Conservation (phyloP, 2,329 filamentous ascomycete species). For the Apiospora hydei region DNA sequence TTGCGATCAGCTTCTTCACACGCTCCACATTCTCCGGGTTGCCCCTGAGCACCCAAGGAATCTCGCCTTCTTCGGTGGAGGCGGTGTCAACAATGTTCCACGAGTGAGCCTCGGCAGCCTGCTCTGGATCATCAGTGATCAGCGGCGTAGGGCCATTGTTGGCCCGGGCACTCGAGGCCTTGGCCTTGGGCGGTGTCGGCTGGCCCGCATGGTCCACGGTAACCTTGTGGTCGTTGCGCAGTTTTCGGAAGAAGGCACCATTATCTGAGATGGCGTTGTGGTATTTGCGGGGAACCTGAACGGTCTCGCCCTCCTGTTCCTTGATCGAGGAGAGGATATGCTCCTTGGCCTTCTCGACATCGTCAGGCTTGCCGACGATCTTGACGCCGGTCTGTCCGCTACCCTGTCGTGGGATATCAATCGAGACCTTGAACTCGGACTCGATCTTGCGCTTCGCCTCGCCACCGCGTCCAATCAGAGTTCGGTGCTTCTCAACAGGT, state of each 20-base stretch:
- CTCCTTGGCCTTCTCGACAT: slow-evolving; percentile 85
- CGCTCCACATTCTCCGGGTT: slow-evolving; percentile 79
- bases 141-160: slow-evolving; percentile 77
- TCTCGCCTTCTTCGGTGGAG: slow-evolving; percentile 71
- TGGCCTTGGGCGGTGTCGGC: slow-evolving; percentile 73
- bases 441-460: slow-evolving; percentile 87
- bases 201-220: slow-evolving; percentile 91
- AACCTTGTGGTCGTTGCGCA: slow-evolving; percentile 85
- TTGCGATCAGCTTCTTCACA: slow-evolving; percentile 77
- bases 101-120: slow-evolving; percentile 72
- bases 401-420: slow-evolving; percentile 92
- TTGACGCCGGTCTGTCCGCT: slow-evolving; percentile 85
- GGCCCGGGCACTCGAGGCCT: slow-evolving; percentile 58
- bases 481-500: slow-evolving; percentile 86
- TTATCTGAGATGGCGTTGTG: slow-evolving; percentile 89
- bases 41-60: slow-evolving; percentile 90
- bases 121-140: slow-evolving; percentile 84
- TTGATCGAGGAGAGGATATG: slow-evolving; percentile 83
- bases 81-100: slow-evolving; percentile 79
- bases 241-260: slow-evolving; percentile 90
- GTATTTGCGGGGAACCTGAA: slow-evolving; percentile 81
- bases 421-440: slow-evolving; percentile 81
- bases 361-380: slow-evolving; percentile 77
- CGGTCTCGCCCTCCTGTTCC: slow-evolving; percentile 85
- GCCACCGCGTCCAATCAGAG: slow-evolving; percentile 90